Evolutionary conservation across 164 flowering plant species (phyloP).

Genomic region (Litsea cubeba): DNA sequence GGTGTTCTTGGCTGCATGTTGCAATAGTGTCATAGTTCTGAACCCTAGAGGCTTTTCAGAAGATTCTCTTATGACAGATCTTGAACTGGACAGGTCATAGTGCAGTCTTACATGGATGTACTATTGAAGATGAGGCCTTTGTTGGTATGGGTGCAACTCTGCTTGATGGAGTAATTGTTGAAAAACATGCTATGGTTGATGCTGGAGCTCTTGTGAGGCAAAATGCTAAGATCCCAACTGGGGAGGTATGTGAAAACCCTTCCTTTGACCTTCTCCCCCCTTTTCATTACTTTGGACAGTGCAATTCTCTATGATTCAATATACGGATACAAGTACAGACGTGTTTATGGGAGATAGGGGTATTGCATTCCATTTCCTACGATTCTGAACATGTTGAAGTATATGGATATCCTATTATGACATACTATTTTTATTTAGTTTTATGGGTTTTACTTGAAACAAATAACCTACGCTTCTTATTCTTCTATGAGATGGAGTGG

Average conservation of each 20-base stretch:
- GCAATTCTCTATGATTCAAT: too few species aligned
- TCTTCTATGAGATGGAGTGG: too few species aligned
- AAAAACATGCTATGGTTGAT: constrained; percentile 91
- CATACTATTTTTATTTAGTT: too few species aligned
- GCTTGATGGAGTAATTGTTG: constrained; percentile 88
- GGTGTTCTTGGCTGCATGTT: not conserved
- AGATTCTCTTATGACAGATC: constrained; percentile 10
- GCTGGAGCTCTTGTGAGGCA: constrained; percentile 95
- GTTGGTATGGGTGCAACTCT: constrained; percentile 90
- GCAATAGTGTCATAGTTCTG: not conserved
- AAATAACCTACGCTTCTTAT: too few species aligned
- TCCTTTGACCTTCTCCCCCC: not conserved
- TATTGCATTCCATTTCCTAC: too few species aligned
- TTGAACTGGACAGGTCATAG: constrained; percentile 66
- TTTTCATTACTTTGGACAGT: not conserved
- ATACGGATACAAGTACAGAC: too few species aligned
- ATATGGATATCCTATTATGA: too few species aligned
- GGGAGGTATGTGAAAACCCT: constrained; percentile 57
- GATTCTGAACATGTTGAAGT: too few species aligned
- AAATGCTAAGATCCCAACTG: constrained; percentile 73
- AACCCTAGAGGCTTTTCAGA: not conserved
- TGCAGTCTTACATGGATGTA: constrained; percentile 91
- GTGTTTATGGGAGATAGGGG: too few species aligned
- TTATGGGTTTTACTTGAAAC: too few species aligned
- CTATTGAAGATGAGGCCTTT: constrained; percentile 90